Base-by-base conservation (phyloP, 139 green algal genomes). In the Pleodorina starrii region DNA sequence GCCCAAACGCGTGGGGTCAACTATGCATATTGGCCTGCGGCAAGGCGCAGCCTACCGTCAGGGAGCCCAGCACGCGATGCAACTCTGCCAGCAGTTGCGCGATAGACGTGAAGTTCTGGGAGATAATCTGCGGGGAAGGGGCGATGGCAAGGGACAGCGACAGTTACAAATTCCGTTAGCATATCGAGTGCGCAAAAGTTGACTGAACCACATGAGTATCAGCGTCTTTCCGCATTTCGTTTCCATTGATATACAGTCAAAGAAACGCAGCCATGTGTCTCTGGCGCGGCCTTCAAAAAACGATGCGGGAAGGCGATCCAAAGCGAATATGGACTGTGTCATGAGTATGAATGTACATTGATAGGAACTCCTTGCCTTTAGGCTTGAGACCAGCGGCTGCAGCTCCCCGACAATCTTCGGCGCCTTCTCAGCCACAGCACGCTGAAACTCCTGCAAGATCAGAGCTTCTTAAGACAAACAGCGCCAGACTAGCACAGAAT, bases 81-180 rank as follows among this genome's bases (percentile, higher is more conserved):
- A 88, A 32, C 43, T 88, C 82, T 5, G 32, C 32, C 32, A 88
- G 82, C n/a, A 88, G 82, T 44, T 88, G 43, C 2, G 21, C 82
- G 14, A 88, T 69, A 23, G 82, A 88, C 0, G 6, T 9, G 66
- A 88, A 69, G 46, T 88, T 79, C 21, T 88, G 82, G 7, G 82
- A 88, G 14, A 88, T 88, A 43, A 79, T 79, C 82, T 88, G 60
- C 40, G 21, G 16, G 40, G 10, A 21, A 50, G 40, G 38, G 63
- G 19, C 2, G 7, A 66, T 5, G 54, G 29, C 29, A 12, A 25
- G 54, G 5, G 3, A 32, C 9, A 9, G 54, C 3, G 54, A 66
- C 2, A 21, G 54, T 66, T 12, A 66, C 63, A 73, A 35, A 73
- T 42, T n/a, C n/a, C n/a, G n/a, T n/a, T n/a, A n/a, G n/a, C n/a